phyloP scores from a whole-genome alignment of 2,329 filamentous ascomycete species.

The Colletotrichum sp. region DNA sequence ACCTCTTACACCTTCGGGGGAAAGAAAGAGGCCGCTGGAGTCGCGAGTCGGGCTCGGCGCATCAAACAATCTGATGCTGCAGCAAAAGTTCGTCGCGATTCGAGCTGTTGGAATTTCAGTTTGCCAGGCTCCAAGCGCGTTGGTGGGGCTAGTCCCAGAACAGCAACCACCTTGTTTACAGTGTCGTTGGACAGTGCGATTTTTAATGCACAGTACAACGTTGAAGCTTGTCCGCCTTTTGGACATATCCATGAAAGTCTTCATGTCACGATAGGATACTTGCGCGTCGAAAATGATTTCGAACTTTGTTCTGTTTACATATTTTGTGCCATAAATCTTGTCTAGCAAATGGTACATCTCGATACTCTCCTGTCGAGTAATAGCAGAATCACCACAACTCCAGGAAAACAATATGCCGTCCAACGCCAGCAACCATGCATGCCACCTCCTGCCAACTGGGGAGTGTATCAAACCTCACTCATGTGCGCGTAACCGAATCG shows the following conservation, averaged over 20 bases:
- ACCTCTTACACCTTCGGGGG: constrained; percentile 1
- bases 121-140: constrained; percentile 13
- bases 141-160: constrained; percentile 35
- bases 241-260: neutral
- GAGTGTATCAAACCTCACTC: neutral
- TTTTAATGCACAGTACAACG: neutral
- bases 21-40: constrained; percentile 6
- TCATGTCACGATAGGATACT: neutral
- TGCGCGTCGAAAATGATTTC: neutral
- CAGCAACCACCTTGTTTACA: constrained; percentile 37
- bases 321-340: neutral
- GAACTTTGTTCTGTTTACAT: neutral
- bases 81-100: constrained; percentile 16
- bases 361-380: neutral
- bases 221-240: neutral
- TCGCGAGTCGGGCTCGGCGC: constrained; percentile 9
- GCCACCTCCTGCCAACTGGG: neutral
- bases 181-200: neutral
- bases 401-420: neutral
- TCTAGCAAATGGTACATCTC: neutral
- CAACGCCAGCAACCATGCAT: constrained; percentile 37
- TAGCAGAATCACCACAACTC: constrained; percentile 6
- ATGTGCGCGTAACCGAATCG: constrained; percentile 4
- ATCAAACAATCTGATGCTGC: neutral
- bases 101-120: constrained; percentile 21